These are phyloP conservation scores for Fusarium verrucosum DNA, from an alignment of 2,329 filamentous ascomycete species.

Conservation along the genomic window DNA sequence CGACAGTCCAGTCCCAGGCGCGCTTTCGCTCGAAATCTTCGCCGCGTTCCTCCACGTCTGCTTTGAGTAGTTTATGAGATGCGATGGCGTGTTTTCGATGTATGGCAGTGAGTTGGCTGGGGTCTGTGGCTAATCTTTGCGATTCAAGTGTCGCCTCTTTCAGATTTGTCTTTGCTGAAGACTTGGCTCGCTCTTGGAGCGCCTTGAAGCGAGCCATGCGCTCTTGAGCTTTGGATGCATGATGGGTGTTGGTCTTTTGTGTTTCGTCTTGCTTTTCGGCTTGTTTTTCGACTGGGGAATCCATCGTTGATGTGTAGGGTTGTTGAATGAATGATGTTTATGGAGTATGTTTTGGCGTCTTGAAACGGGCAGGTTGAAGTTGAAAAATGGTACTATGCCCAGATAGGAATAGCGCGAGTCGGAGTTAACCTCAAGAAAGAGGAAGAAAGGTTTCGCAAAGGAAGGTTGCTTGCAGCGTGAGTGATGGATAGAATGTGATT, in stretches of 20 bases:
- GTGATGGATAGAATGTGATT: too few relatives aligned
- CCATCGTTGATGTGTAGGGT: not conserved
- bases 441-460: too few relatives aligned
- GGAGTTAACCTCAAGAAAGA: too few relatives aligned
- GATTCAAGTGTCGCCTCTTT: slow-evolving; percentile 87
- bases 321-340: slow-evolving; percentile 1
- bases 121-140: slow-evolving; percentile 80
- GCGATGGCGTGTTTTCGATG: slow-evolving; percentile 88
- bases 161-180: slow-evolving; percentile 76
- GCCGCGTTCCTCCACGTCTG: slow-evolving; percentile 83
- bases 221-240: slow-evolving; percentile 65
- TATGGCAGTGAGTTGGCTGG: slow-evolving; percentile 78
- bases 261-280: slow-evolving; percentile 31
- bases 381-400: not conserved
- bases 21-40: slow-evolving; percentile 97
- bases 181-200: slow-evolving; percentile 81
- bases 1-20: slow-evolving; percentile 98
- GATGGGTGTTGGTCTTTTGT: slow-evolving; percentile 39
- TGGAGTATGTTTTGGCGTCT: not conserved
- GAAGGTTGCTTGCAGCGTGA: too few relatives aligned
- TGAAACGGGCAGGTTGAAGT: not conserved
- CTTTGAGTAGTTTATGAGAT: slow-evolving; percentile 91
- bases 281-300: slow-evolving; percentile 30
- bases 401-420: not conserved
- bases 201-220: slow-evolving; percentile 86